Evolutionary conservation across 2,329 filamentous ascomycete genomes (phyloP).

Genomic region (Verticillium dahliae): DNA sequence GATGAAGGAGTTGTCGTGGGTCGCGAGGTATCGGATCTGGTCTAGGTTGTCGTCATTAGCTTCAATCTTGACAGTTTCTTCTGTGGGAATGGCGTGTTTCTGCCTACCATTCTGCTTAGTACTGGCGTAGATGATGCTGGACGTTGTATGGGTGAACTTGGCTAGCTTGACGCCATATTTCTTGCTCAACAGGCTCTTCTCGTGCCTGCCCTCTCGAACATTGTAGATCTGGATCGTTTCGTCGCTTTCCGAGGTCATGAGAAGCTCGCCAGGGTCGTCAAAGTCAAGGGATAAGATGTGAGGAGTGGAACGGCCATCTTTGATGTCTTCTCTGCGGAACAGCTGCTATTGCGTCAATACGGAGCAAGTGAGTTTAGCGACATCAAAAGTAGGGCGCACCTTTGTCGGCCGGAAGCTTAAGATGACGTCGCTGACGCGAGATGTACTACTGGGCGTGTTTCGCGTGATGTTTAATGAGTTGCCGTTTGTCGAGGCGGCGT

Average conservation of each 20-base stretch:
- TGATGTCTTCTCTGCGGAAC: slow-evolving; percentile 51
- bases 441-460: slow-evolving; percentile 36
- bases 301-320: slow-evolving; percentile 45
- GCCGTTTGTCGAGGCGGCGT: slow-evolving; percentile 32
- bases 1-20: slow-evolving; percentile 93
- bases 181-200: slow-evolving; percentile 86
- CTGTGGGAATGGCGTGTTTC: background rate
- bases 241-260: slow-evolving; percentile 87
- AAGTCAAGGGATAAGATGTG: slow-evolving; percentile 89
- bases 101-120: slow-evolving; percentile 80
- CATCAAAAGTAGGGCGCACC: slow-evolving; percentile 35
- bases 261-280: slow-evolving; percentile 87
- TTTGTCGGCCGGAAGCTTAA: slow-evolving; percentile 72
- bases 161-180: slow-evolving; percentile 96
- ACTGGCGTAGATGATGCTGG: slow-evolving; percentile 89
- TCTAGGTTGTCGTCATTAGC: slow-evolving; percentile 1
- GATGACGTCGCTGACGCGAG: slow-evolving; percentile 73
- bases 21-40: slow-evolving; percentile 72
- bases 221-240: slow-evolving; percentile 96
- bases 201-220: slow-evolving; percentile 80
- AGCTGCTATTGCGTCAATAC: slow-evolving; percentile 31
- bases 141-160: slow-evolving; percentile 86
- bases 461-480: slow-evolving; percentile 44
- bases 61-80: background rate
- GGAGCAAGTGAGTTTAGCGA: background rate